Conservation (phyloP, 805 yeast species). For the Schwanniomyces pseudopolymorphus region DNA sequence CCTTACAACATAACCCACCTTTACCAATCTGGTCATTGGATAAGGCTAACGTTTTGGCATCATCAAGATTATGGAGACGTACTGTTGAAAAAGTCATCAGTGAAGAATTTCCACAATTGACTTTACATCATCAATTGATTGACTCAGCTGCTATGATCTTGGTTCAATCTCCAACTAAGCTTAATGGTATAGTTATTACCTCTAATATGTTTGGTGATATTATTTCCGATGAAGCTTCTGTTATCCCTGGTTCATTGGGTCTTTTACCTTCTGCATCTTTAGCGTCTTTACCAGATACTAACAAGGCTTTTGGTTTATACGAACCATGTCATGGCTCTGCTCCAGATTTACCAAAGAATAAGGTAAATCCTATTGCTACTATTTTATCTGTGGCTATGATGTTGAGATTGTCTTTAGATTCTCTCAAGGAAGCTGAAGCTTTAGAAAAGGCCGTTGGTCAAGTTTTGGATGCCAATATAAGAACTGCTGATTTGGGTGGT, state of each 20-base stretch:
- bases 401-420: slow-evolving; percentile 85
- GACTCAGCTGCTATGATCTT: slow-evolving; percentile 99
- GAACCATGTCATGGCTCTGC: slow-evolving; percentile 99
- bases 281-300: slow-evolving; percentile 94
- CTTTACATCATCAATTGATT: slow-evolving; percentile 88
- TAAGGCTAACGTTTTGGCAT: slow-evolving; percentile 96
- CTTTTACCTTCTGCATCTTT: slow-evolving; percentile 94
- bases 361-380: slow-evolving; percentile 95
- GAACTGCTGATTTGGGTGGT: slow-evolving; percentile 93
- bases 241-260: slow-evolving; percentile 96
- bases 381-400: slow-evolving; percentile 96
- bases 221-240: slow-evolving; percentile 96
- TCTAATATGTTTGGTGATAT: slow-evolving; percentile 98
- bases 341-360: slow-evolving; percentile 83
- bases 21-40: slow-evolving; percentile 94
- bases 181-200: slow-evolving; percentile 91
- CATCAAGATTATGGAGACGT: slow-evolving; percentile 94
- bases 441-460: slow-evolving; percentile 83
- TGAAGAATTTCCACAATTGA: slow-evolving; percentile 87
- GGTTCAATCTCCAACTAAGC: slow-evolving; percentile 84
- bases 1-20: slow-evolving; percentile 91
- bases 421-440: slow-evolving; percentile 81
- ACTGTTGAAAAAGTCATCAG: slow-evolving; percentile 83
- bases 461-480: slow-evolving; percentile 79
- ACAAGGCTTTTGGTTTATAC: slow-evolving; percentile 91